These are phyloP conservation scores for Acacia pycnantha DNA, from an alignment of 331 rosid genomes.

Conservation along the genomic window DNA sequence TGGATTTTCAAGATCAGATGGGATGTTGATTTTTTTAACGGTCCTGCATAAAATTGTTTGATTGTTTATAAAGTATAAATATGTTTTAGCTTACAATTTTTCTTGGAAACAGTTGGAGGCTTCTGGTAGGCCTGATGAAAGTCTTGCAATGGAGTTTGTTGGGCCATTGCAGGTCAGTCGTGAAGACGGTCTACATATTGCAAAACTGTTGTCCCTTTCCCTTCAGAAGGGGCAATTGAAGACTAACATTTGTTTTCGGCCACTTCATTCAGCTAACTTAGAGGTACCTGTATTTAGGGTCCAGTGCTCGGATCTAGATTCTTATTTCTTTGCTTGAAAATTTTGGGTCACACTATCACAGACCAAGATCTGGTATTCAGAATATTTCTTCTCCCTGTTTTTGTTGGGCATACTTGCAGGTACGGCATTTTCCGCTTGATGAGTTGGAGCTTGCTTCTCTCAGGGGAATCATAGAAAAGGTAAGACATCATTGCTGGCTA, in stretches of 20 bases:
- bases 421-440: slow-evolving; percentile 88
- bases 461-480: slow-evolving; percentile 87
- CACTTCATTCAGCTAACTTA: slow-evolving; percentile 78
- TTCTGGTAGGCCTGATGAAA: slow-evolving; percentile 89
- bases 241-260: slow-evolving; percentile 64
- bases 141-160: slow-evolving; percentile 69
- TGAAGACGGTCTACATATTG: slow-evolving; percentile 50
- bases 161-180: slow-evolving; percentile 66
- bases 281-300: slow-evolving; percentile 56
- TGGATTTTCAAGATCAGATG: background rate
- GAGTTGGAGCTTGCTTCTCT: slow-evolving; percentile 96
- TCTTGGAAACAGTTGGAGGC: slow-evolving; percentile 75
- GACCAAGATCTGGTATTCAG: background rate
- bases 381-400: background rate
- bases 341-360: slow-evolving; percentile 2
- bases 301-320: slow-evolving; percentile 1
- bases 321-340: slow-evolving; percentile 25
- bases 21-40: background rate
- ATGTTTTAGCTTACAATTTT: slow-evolving; percentile 29
- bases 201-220: slow-evolving; percentile 61
- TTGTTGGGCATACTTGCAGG: slow-evolving; percentile 42
- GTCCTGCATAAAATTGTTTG: background rate
- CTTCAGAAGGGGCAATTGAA: slow-evolving; percentile 81
- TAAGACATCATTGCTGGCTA: slow-evolving; percentile 35
- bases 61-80: slow-evolving; percentile 8